Percentiles rank a stretch among this genome's conserved stretches.
phyloP scores from a whole-genome alignment of 2,329 filamentous ascomycete genomes.

The Lecanicillium sp. region DNA sequence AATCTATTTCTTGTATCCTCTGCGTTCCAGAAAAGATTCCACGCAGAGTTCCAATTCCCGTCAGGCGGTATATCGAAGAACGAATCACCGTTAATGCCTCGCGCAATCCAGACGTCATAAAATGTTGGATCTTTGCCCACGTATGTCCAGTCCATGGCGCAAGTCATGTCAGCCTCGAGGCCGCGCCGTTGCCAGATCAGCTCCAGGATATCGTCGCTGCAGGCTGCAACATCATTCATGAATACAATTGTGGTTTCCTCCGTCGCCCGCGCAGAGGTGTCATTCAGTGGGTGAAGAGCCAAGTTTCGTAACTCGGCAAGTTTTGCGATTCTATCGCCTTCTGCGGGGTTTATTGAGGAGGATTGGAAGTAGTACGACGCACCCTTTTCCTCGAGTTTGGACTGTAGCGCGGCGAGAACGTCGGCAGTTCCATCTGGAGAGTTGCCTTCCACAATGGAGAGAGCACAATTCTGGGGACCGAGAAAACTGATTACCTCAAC shows the following conservation, averaged over 20 bases:
- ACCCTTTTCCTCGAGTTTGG: conserved; percentile 28
- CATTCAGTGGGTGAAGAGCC: conserved; percentile 37
- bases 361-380: conserved; percentile 32
- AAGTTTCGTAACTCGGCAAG: conserved; percentile 45
- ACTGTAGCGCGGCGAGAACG: conserved; percentile 33
- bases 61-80: conserved; percentile 46
- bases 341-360: conserved; percentile 33
- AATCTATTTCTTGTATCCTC: conserved; percentile 24
- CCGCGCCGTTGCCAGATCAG: conserved; percentile 37
- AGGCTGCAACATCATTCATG: conserved; percentile 45
- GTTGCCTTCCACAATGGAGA: conserved; percentile 48
- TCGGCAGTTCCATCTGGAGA: conserved; percentile 46
- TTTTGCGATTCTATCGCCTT: conserved; percentile 33
- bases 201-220: conserved; percentile 49
- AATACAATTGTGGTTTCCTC: conserved; percentile 39
- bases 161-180: conserved; percentile 46
- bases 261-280: conserved; percentile 16
- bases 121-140: conserved; percentile 36
- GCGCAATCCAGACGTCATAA: conserved; percentile 49
- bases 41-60: conserved; percentile 38
- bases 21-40: conserved; percentile 47
- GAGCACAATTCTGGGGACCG: conserved; percentile 38
- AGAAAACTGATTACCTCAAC: conserved; percentile 41
- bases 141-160: conserved; percentile 50
- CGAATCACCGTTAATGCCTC: conserved; percentile 41